Base-by-base conservation (phyloP, 805 yeast species). In the Saccharomycopsis oosterbeekiorum region DNA sequence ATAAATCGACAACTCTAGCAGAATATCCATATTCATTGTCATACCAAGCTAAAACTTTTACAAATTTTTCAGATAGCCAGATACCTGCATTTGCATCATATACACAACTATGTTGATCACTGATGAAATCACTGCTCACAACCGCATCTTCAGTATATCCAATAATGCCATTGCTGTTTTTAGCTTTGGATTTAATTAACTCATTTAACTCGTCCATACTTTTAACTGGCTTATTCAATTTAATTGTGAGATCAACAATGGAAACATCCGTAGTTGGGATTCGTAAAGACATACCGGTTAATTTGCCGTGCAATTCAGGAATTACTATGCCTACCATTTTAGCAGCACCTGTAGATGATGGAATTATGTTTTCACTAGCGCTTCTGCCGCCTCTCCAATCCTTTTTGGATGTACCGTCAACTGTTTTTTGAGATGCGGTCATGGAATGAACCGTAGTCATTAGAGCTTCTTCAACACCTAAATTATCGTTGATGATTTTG, bases 321-420 rank as follows among this genome's bases (percentile, higher is more conserved):
- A 84, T 82, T 71, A 84, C 88, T 77, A 82, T 83, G 77, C 87
- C 88, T 69, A 84, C 88, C 68, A 87, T 87, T 80, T 84, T 84
- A 66, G 88, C 88, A 68, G 88, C 88, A 80, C 88, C 88, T 60
- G 88, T 84, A 67, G 88, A 82, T 62, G 88, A 84, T 75, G 88
- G 88, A 70, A 84, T 84, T 73, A 84, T 84, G 83, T 84, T 84
- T 71, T 84, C 87, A 65, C 86, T 82, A 71, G 88, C 88, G 69
- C 88, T 82, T 79, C 88, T 81, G 75, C 88, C 88, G 78, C 88
- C 88, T 82, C 88, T 83, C 88, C 88, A 84, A 78, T 84, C 88
- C 78, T 84, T 84, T 78, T 82, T 86, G 74, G 88, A 84, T 73
- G 88, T 86, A 78, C 88, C 88, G 73, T 84, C 88, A 69, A 84